Percentiles rank a stretch among this genome's conserved stretches.
Conservation (phyloP, 495 filamentous ascomycete genomes). For the Jackrogersella multiformis region DNA sequence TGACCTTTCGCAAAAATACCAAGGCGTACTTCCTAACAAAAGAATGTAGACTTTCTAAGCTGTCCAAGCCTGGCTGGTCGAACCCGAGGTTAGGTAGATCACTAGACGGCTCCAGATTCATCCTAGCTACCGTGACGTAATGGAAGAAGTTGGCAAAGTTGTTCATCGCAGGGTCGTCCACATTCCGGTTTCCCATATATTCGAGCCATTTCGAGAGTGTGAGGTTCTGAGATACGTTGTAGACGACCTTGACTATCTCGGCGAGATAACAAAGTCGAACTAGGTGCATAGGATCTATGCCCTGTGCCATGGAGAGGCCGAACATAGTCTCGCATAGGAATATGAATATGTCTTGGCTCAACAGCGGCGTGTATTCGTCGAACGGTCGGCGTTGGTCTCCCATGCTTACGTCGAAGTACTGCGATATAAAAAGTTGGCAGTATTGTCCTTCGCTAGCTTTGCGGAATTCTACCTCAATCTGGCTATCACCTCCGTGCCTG, state of each 20-base stretch:
- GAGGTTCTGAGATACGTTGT: slow-evolving; percentile 59
- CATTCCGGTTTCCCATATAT: slow-evolving; percentile 45
- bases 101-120: slow-evolving; percentile 30
- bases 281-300: slow-evolving; percentile 81
- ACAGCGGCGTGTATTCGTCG: slow-evolving; percentile 69
- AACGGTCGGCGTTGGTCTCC: slow-evolving; percentile 44
- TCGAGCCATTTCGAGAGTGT: slow-evolving; percentile 51
- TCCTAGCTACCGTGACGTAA: slow-evolving; percentile 45
- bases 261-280: slow-evolving; percentile 90
- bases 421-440: slow-evolving; percentile 74
- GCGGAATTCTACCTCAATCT: slow-evolving; percentile 71
- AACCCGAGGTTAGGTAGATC: slow-evolving; percentile 51
- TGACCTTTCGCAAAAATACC: slow-evolving; percentile 87
- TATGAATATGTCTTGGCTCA: slow-evolving; percentile 82
- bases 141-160: slow-evolving; percentile 58
- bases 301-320: slow-evolving; percentile 55
- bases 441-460: slow-evolving; percentile 76
- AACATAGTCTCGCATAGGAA: slow-evolving; percentile 85
- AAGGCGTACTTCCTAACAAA: slow-evolving; percentile 81
- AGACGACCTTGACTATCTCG: slow-evolving; percentile 83
- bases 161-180: slow-evolving; percentile 50
- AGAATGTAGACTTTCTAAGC: slow-evolving; percentile 52
- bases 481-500: slow-evolving; percentile 65
- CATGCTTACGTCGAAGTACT: slow-evolving; percentile 55
- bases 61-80: slow-evolving; percentile 54